Base-by-base conservation (phyloP, 2,329 filamentous ascomycete species). In the Pseudogymnoascus sp. region DNA sequence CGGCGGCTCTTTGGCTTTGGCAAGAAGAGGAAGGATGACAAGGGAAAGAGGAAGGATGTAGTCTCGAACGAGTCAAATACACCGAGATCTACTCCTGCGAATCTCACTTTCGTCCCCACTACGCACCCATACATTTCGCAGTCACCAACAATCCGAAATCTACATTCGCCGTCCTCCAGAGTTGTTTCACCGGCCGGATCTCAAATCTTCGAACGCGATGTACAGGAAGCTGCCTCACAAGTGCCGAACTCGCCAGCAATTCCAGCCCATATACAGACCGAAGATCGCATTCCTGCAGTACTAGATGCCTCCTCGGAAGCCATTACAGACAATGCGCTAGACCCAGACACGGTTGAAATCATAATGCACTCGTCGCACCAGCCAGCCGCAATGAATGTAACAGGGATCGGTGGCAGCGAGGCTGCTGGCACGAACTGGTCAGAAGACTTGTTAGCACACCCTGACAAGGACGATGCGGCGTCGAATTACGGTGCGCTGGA, bases 141-240 rank as follows among this genome's bases (percentile, higher is more conserved):
- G 56, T 73, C 80, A 10, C 84, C 87, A 12, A 79, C 85, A 0
- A 81, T 78, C 64, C 84, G 86, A 64, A 84, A 83, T 61, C 76
- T 90, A 50, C 80, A 80, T 69, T 87, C 88, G 11, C 83, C 84
- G 8, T 93, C 91, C 7, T 89, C 91, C 4, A 83, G 89, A 59
- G 77, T 93, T 50, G 84, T 88, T 62, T 96, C 91, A 18, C 91
- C 93, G 12, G 90, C 91, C 10, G 82, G 83, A 28, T 88, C 86
- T 4, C 86, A 88, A 69, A 97, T 97, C 70, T 97, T 97, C 73
- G 93, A 97, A 79, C 89, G 93, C 71, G 91, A 93, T 74, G 93
- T 97, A 23, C 93, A 97, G 75, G 93, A 97, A 71, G 85, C 85
- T 70, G 79, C 84, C 31, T 71, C 83, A 3, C 76, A 85, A n/a